Evolutionary conservation across 768 basidiomycete species (phyloP), one percentile per base, ranked within the genome.

Genomic region (Cystobasidium tubakii): DNA sequence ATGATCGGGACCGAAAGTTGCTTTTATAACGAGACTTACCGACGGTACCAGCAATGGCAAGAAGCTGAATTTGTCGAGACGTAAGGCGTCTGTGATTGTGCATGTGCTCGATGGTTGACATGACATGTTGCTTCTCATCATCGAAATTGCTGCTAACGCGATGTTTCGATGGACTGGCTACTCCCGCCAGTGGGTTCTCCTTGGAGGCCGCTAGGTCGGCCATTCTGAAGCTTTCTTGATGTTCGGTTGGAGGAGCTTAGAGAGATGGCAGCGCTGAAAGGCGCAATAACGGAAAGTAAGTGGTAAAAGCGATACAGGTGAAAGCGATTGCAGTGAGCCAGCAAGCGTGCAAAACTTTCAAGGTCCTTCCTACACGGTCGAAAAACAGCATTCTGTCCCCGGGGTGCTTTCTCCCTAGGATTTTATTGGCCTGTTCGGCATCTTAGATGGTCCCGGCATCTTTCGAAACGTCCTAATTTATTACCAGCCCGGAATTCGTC

Each of bases 131-230:
- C 29, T 67, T 50, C 66, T 67, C 42, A 13, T 53, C 57, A 31
- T 60, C 57, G 27, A 34, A 29, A 54, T 36, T 36, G 44, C 29
- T 53, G 27, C 46, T 50, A 19, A 42, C 23, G 12, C 34, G 23
- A 31, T 3, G 33, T 27, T 43, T 27, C 12, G 23, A 31, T 34
- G 63, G 63, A 42, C 36, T 42, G 25, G 63, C 36, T 27, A 65
- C 63, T 1, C 63, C 63, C 12, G 63, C 63, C 31, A 65, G 39
- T 25, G 63, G 63, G 34, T 67, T 71, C 36, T 34, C 2, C 4
- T 19, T 31, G 15, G 27, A 1, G 21, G 36, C 69, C 77, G 78
- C 70, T 77, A 76, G 73, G 74, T 78, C 65, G 74, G 77, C 42
- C 77, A 76, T 73, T 76, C 76, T 57, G 66, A 77, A 76, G 77